Evolutionary conservation across 1,139 yeast genomes (phyloP).

Genomic region (Meyerozyma smithsonii): DNA sequence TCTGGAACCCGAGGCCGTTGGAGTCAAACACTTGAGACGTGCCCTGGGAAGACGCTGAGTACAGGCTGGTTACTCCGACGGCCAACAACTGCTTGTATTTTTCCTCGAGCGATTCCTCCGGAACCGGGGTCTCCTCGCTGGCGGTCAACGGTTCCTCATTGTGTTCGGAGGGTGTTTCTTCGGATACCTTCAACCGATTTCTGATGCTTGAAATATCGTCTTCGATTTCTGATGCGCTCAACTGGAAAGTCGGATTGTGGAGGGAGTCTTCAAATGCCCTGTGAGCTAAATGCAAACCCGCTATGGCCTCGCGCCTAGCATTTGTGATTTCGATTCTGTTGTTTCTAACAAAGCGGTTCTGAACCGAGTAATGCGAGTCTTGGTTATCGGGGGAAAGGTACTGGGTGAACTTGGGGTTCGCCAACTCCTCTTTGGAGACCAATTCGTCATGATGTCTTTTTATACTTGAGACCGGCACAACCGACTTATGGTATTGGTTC

Average conservation of each 20-base stretch:
- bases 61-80: background rate
- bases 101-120: background rate
- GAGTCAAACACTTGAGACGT: background rate
- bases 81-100: constrained; percentile 1
- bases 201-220: background rate
- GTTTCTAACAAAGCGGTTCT: background rate
- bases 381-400: background rate
- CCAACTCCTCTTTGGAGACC: constrained; percentile 2
- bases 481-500: constrained; percentile 1
- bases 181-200: background rate
- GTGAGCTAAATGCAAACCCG: background rate
- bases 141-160: background rate
- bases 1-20: background rate
- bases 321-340: constrained; percentile 1
- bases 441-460: constrained; percentile 1
- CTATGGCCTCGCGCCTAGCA: background rate
- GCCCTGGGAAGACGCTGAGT: background rate
- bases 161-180: background rate
- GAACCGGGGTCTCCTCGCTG: background rate
- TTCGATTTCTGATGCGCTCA: background rate
- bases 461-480: constrained; percentile 3
- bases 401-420: background rate
- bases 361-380: background rate
- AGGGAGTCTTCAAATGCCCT: background rate
- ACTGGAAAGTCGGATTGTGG: background rate